A percentile compares a stretch with the other conserved stretches of the same genome.
Evolutionary conservation across 148 eudicot genomes (phyloP).

Genomic region (Chenopodium suecicum): DNA sequence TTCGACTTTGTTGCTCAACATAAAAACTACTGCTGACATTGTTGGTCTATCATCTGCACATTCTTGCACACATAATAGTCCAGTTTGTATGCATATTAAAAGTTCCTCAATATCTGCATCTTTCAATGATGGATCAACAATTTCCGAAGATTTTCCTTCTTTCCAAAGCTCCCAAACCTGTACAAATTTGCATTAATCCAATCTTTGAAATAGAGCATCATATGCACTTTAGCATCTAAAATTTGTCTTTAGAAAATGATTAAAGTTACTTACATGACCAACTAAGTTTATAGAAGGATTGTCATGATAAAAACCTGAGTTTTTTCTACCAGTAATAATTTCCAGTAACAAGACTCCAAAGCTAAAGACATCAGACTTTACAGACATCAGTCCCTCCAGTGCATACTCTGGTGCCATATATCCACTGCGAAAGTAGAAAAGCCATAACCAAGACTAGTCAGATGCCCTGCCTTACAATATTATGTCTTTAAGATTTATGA

Average conservation of each 20-base stretch:
- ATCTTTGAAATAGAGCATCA: background rate
- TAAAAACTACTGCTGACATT: slow-evolving; percentile 46
- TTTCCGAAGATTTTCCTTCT: slow-evolving; percentile 30
- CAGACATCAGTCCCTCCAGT: slow-evolving; percentile 46
- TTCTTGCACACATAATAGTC: slow-evolving; percentile 56
- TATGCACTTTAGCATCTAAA: background rate
- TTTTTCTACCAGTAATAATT: slow-evolving; percentile 50
- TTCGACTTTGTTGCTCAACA: slow-evolving; percentile 42
- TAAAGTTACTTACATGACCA: slow-evolving; percentile 50
- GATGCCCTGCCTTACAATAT: background rate
- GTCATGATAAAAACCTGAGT: slow-evolving; percentile 39
- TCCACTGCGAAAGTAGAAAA: slow-evolving; percentile 36
- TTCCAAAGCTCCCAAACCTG: slow-evolving; percentile 58
- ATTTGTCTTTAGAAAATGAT: background rate
- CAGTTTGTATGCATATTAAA: slow-evolving; percentile 40
- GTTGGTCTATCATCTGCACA: slow-evolving; percentile 46
- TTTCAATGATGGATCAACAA: slow-evolving; percentile 30
- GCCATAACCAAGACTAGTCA: background rate
- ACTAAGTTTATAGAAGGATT: slow-evolving; percentile 44
- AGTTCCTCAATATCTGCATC: slow-evolving; percentile 27
- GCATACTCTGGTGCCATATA: slow-evolving; percentile 71
- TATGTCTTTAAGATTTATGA: background rate
- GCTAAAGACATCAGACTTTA: slow-evolving; percentile 58
- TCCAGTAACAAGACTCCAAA: slow-evolving; percentile 54
- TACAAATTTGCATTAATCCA: background rate